A percentile compares a stretch with the other conserved stretches of the same genome.
phyloP scores from a whole-genome alignment of 306 rosid species.

The Prunus dulcis region DNA sequence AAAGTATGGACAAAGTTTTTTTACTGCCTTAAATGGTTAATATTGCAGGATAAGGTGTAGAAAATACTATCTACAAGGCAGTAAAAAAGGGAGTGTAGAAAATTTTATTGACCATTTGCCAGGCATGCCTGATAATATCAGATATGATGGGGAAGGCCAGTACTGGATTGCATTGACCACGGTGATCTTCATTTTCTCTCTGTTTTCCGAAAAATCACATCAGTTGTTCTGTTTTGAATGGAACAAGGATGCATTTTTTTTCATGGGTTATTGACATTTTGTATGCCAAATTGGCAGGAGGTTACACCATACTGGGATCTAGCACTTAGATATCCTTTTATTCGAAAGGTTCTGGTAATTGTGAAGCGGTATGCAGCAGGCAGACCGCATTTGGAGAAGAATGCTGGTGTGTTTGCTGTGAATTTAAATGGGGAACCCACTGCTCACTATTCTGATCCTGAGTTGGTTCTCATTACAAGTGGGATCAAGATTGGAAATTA shows the following conservation, averaged over 20 bases:
- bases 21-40: not conserved
- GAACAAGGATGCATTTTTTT: not conserved
- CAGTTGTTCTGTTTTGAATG: not conserved
- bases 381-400: constrained; percentile 19
- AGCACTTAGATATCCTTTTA: constrained; percentile 37
- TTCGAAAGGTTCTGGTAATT: constrained; percentile 43
- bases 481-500: constrained; percentile 60
- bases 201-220: not conserved
- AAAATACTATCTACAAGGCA: constrained; percentile 56
- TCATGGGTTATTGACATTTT: not conserved
- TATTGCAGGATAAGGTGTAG: constrained; percentile 58
- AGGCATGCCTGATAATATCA: constrained; percentile 71
- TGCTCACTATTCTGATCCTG: constrained; percentile 48
- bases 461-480: constrained; percentile 29
- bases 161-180: constrained; percentile 55
- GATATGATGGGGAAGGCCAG: constrained; percentile 65
- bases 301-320: constrained; percentile 26
- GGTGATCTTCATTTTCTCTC: constrained; percentile 26
- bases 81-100: constrained; percentile 53
- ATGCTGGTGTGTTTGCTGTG: constrained; percentile 53
- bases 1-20: not conserved
- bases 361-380: constrained; percentile 14
- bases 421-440: constrained; percentile 54
- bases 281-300: constrained; percentile 37
- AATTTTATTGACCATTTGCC: constrained; percentile 50